phyloP scores from a whole-genome alignment of 306 rosid genomes.

The Quercus mongolica region DNA sequence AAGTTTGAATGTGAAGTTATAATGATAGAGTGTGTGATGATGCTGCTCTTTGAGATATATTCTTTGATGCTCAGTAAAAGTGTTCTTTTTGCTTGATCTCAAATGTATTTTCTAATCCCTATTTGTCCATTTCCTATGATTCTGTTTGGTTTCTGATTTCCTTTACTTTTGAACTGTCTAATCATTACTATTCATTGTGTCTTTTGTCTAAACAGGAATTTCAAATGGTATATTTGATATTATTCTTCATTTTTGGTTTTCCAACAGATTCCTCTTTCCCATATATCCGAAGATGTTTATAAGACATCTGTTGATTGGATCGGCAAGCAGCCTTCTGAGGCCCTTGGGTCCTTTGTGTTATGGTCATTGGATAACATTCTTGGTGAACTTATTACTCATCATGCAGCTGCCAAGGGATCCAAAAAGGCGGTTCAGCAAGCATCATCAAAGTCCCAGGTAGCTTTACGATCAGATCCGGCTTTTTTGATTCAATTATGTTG shows the following conservation, averaged over 20 bases:
- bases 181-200: not conserved
- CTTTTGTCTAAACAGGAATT: not conserved
- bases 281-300: constrained; percentile 54
- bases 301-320: constrained; percentile 70
- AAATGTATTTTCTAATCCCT: not conserved
- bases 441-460: constrained; percentile 67
- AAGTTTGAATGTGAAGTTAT: not conserved
- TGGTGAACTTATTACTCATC: constrained; percentile 55
- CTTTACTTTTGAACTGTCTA: not conserved
- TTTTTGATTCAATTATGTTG: not conserved
- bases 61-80: not conserved
- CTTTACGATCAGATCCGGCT: not conserved
- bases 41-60: not conserved
- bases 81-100: not conserved
- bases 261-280: constrained; percentile 58
- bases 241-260: constrained; percentile 11
- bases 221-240: not conserved
- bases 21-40: not conserved
- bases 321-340: constrained; percentile 45
- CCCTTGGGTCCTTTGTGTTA: constrained; percentile 54
- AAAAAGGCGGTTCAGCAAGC: constrained; percentile 55
- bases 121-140: not conserved
- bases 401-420: constrained; percentile 54
- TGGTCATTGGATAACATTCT: constrained; percentile 69
- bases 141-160: not conserved